Evolutionary conservation across 176 grass and related monocot species (phyloP).

Genomic region (Canna indica): DNA sequence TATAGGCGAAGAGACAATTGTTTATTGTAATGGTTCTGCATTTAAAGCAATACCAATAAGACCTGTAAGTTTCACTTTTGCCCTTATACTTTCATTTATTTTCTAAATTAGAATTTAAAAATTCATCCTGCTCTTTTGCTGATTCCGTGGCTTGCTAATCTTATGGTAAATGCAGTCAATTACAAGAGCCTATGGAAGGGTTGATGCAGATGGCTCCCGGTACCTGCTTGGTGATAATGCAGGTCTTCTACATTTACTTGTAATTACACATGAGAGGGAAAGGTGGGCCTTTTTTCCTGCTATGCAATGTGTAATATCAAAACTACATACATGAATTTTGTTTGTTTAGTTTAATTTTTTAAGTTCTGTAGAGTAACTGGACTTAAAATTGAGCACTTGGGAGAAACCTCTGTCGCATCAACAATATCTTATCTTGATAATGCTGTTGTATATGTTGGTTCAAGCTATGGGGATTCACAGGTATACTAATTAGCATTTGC

Average conservation of each 20-base stretch:
- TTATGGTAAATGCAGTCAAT: constrained; percentile 48
- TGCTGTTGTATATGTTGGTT: constrained; percentile 93
- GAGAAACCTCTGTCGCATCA: constrained; percentile 89
- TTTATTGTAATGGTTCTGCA: constrained; percentile 77
- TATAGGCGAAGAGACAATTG: constrained; percentile 89
- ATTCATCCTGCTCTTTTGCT: neutral
- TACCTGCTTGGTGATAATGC: constrained; percentile 92
- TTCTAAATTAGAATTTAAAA: constrained; percentile 2
- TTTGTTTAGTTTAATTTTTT: constrained; percentile 14
- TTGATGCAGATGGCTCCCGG: constrained; percentile 94
- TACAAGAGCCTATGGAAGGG: constrained; percentile 86
- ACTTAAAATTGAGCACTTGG: constrained; percentile 88
- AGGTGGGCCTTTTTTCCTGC: constrained; percentile 34
- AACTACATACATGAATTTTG: neutral
- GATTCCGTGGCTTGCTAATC: constrained; percentile 2
- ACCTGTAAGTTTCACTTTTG: constrained; percentile 33
- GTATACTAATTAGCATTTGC: constrained; percentile 26
- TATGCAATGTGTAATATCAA: constrained; percentile 11
- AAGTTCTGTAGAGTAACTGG: constrained; percentile 67
- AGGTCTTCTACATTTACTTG: constrained; percentile 88
- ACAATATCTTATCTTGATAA: constrained; percentile 98
- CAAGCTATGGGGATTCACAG: constrained; percentile 99
- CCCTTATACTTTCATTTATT: constrained; percentile 1
- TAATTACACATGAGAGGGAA: constrained; percentile 91
- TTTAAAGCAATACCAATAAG: constrained; percentile 99